A percentile compares a stretch with the other conserved stretches of the same genome.
These are phyloP conservation scores for Schwanniomyces yamadae DNA, from an alignment of 805 yeast genomes.

Conservation along the genomic window DNA sequence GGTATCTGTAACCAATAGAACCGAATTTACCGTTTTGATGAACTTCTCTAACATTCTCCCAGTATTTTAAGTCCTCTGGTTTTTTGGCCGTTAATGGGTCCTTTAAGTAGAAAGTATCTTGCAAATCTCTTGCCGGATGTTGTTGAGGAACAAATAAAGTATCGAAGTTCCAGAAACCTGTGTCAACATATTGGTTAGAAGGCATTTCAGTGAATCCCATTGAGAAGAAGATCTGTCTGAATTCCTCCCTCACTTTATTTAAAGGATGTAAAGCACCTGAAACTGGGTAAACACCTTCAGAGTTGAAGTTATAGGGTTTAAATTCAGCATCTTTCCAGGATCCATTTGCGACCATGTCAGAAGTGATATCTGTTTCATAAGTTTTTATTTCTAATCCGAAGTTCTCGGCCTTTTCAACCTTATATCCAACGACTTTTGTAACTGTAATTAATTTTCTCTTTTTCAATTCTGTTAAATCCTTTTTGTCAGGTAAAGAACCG, in stretches of 20 bases:
- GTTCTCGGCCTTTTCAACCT: conserved; percentile 75
- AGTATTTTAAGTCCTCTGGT: conserved; percentile 79
- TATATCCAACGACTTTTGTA: conserved; percentile 72
- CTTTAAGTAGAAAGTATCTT: conserved; percentile 95
- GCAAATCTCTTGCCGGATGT: conserved; percentile 99
- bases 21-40: conserved; percentile 91
- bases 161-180: conserved; percentile 99
- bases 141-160: conserved; percentile 97
- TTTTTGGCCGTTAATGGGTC: conserved; percentile 81
- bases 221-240: conserved; percentile 94
- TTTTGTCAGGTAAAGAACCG: conserved; percentile 59
- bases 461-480: conserved; percentile 79
- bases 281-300: conserved; percentile 84
- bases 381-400: conserved; percentile 78
- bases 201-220: conserved; percentile 99
- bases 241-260: conserved; percentile 95
- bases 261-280: conserved; percentile 97
- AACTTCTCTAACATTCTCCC: conserved; percentile 75
- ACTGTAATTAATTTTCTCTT: conserved; percentile 83
- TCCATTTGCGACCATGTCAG: conserved; percentile 84
- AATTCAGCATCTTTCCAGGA: conserved; percentile 81
- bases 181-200: conserved; percentile 94
- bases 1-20: conserved; percentile 96
- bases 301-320: conserved; percentile 93
- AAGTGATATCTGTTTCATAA: conserved; percentile 89